Evolutionary conservation across 305 asterid species (phyloP), one percentile per base, ranked within the genome.

Genomic region (Rubia occidens): DNA sequence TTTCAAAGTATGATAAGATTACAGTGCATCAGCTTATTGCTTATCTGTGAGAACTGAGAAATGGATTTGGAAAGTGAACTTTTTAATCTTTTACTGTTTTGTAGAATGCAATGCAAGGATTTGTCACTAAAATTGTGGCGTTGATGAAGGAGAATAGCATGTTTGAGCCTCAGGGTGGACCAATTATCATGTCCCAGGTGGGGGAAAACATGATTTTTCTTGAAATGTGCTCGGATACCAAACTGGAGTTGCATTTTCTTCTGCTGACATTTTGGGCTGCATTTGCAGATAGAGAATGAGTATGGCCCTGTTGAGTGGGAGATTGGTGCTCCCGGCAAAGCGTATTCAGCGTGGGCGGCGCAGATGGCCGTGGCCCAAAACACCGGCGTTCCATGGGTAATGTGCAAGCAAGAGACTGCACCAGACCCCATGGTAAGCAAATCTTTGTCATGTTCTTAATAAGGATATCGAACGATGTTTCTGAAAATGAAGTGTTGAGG

Each of bases 91-190:
- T 47, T 1, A 15, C 56, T 51, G 56, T 17, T 1, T 51, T 78
- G 70, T 67, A 91, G 98, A 86, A 67, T 68, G 96, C 95, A 21
- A 93, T 93, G 98, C 90, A 86, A 83, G 84, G 91, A 64, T 90
- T 93, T 75, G 87, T 82, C 26, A 71, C 74, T 14, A 90, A 84
- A 82, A 86, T 93, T 37, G 96, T 90, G 74, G 74, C 71, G 76
- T 32, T 88, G 77, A 88, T 93, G 97, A 93, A 93, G 85, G 79
- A 91, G 20, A 94, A 90, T 70, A 78, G 65, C 2, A 43, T 93
- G 79, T 93, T 87, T 77, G 96, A 90, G 82, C 85, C 98, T 37
- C 98, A 93, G 60, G 98, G 98, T 81, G 97, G 98, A 60, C 96
- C 98, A 17, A 89, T 93, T 11, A 90, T 93, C 26, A 82, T 93